Percentiles rank a stretch among this genome's conserved stretches.
Conservation (phyloP, 1,284 basidiomycete species). For the Leccinum pallidistipes region DNA sequence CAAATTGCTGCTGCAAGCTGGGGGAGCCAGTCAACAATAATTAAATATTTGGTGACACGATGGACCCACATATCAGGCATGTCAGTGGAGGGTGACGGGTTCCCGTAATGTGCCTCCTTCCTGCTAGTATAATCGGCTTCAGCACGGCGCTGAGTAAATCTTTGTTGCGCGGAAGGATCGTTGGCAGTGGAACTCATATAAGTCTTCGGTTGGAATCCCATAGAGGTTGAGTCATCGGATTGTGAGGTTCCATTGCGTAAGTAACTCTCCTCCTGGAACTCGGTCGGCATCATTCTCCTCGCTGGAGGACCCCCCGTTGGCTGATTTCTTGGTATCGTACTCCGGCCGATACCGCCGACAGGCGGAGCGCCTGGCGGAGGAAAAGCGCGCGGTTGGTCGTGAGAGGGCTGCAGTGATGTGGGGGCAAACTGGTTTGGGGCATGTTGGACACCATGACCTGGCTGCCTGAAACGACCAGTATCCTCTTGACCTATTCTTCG, state of each 20-base stretch:
- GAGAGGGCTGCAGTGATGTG: constrained; percentile 38
- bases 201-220: no score
- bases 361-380: constrained; percentile 40
- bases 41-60: neutral
- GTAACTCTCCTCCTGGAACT: constrained; percentile 18
- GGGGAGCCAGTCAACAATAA: constrained; percentile 13
- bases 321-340: constrained; percentile 21
- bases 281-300: constrained; percentile 17
- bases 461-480: constrained; percentile 36
- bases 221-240: no score
- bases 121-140: constrained; percentile 32
- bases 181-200: constrained; percentile 17
- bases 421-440: constrained; percentile 41
- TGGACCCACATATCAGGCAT: constrained; percentile 27
- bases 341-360: constrained; percentile 18
- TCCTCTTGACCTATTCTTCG: constrained; percentile 48
- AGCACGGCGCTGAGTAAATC: constrained; percentile 29
- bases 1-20: constrained; percentile 17
- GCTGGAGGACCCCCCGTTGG: constrained; percentile 13
- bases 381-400: constrained; percentile 47
- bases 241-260: no score
- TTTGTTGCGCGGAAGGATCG: constrained; percentile 29
- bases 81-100: constrained; percentile 18
- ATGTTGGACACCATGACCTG: constrained; percentile 28
- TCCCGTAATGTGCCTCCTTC: constrained; percentile 37